Conservation (phyloP, 2,329 filamentous ascomycete genomes). For the Neobulgaria alba region DNA sequence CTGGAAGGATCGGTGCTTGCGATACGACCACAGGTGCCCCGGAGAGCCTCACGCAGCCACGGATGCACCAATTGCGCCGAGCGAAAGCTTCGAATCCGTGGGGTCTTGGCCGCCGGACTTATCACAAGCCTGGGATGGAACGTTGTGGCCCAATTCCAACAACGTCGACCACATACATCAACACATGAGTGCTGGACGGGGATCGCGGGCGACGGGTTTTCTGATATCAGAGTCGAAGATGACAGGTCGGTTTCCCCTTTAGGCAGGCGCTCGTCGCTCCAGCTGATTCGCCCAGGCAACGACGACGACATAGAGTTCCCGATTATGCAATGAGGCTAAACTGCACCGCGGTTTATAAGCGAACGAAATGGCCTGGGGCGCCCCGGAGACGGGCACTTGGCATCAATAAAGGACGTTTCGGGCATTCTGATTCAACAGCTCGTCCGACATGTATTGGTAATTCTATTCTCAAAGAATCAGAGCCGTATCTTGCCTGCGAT, state of each 20-base stretch:
- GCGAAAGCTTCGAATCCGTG: not conserved
- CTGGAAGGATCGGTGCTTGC: not conserved
- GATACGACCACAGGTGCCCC: no score
- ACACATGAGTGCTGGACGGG: not conserved
- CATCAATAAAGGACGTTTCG: no score
- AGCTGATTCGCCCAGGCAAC: not conserved
- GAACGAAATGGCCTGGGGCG: no score
- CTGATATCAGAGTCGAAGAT: not conserved
- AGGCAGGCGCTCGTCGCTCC: not conserved
- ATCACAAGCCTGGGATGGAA: not conserved
- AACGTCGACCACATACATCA: not conserved
- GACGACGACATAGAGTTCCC: not conserved
- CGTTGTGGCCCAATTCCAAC: not conserved
- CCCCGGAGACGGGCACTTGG: no score
- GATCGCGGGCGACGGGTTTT: not conserved
- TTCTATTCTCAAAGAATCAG: no score
- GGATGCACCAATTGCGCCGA: not conserved
- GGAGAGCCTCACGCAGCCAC: not conserved
- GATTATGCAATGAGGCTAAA: not conserved
- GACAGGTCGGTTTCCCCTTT: not conserved
- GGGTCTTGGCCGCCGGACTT: not conserved
- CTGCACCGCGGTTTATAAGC: not conserved
- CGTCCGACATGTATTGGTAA: no score
- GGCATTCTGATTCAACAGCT: no score
- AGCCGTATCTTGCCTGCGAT: no score